Conservation (phyloP, 2,329 filamentous ascomycete genomes). For the Emmonsiellopsis sp. region DNA sequence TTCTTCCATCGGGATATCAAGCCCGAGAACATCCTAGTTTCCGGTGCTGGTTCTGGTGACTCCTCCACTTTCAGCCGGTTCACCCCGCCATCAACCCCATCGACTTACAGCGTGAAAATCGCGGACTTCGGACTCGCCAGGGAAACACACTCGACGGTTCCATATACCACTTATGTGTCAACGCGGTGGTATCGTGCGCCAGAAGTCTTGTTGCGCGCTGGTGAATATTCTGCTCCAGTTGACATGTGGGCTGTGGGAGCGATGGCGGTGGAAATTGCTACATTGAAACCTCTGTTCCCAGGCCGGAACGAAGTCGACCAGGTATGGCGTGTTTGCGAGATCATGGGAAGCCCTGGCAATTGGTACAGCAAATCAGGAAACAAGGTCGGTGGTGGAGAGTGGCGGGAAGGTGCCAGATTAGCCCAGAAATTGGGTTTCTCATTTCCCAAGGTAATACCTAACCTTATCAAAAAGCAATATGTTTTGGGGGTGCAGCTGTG, state of each 20-base stretch:
- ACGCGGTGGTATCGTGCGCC: conserved; percentile 93
- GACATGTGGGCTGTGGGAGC: conserved; percentile 98
- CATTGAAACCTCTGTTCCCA: conserved; percentile 90
- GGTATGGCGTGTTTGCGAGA: conserved; percentile 97
- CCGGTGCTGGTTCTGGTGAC: conserved; percentile 77
- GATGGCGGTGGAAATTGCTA: conserved; percentile 97
- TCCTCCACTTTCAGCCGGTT: conserved; percentile 86
- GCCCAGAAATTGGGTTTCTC: conserved; percentile 97
- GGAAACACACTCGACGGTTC: conserved; percentile 91
- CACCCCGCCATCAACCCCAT: conserved; percentile 89
- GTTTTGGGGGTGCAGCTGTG: neutral
- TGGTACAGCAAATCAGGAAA: conserved; percentile 86
- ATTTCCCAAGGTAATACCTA: conserved; percentile 63
- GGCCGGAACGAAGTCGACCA: conserved; percentile 98
- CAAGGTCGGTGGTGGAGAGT: conserved; percentile 88
- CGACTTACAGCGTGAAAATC: conserved; percentile 93
- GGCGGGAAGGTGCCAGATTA: conserved; percentile 86
- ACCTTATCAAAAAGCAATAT: neutral
- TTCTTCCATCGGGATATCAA: conserved; percentile 99
- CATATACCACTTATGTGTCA: conserved; percentile 97
- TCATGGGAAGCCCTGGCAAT: conserved; percentile 97
- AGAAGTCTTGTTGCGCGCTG: conserved; percentile 84
- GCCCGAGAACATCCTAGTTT: conserved; percentile 96
- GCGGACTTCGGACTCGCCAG: conserved; percentile 96
- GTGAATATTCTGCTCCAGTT: conserved; percentile 93